These are phyloP conservation scores for Waltergamsia citrina DNA, from an alignment of 2,329 filamentous ascomycete species.

Conservation along the genomic window DNA sequence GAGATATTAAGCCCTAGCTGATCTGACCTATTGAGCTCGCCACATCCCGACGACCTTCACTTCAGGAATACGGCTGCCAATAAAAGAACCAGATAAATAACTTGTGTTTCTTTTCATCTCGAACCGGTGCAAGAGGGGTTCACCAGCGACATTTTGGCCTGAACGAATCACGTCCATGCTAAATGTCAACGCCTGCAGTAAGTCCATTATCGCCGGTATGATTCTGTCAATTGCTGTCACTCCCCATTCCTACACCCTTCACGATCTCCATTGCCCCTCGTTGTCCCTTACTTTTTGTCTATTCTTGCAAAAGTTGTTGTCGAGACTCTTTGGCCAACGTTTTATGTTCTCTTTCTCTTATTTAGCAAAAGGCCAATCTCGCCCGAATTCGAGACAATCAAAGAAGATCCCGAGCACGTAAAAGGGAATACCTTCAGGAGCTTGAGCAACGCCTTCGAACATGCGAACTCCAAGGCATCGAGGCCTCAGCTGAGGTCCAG, in stretches of 20 bases:
- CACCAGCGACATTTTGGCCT: constrained; percentile 1
- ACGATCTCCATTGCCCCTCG: constrained; percentile 9
- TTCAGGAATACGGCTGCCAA: too few species aligned
- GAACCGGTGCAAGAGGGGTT: too few species aligned
- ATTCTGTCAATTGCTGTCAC: neutral
- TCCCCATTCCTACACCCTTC: constrained; percentile 4
- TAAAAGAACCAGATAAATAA: too few species aligned
- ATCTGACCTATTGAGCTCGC: too few species aligned
- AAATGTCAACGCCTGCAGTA: constrained; percentile 17
- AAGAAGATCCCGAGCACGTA: constrained; percentile 61
- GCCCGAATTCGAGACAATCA: constrained; percentile 67
- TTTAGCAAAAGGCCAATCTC: constrained; percentile 27
- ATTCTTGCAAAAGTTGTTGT: constrained; percentile 1
- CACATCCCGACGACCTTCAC: too few species aligned
- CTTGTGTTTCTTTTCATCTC: too few species aligned
- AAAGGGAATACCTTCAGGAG: constrained; percentile 64
- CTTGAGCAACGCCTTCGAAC: constrained; percentile 52
- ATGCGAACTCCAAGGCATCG: constrained; percentile 56
- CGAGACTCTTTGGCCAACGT: constrained; percentile 2
- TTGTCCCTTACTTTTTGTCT: constrained; percentile 5
- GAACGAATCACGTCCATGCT: constrained; percentile 12
- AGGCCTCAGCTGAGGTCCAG: constrained; percentile 65
- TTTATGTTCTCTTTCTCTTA: constrained; percentile 2
- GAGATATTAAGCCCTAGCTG: too few species aligned
- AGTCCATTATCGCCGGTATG: neutral